Percentiles rank a stretch among this genome's conserved stretches.
phyloP scores from a whole-genome alignment of 148 eudicot species.

The Camellia granthamiana region DNA sequence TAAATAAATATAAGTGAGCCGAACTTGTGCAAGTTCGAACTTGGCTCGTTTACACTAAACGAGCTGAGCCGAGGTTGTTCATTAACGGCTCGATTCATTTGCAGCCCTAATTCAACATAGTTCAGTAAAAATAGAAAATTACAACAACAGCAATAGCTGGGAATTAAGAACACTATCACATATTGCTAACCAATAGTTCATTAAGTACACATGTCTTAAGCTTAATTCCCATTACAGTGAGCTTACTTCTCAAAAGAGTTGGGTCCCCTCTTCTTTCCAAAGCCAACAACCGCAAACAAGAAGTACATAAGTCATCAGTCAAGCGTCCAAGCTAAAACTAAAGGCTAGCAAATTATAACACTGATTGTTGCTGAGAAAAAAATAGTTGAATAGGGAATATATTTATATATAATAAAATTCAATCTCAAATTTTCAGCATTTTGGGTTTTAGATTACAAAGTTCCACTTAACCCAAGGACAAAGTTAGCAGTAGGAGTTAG shows the following conservation, averaged over 20 bases:
- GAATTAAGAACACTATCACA: background rate
- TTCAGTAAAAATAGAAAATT: background rate
- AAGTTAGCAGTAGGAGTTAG: too few relatives aligned
- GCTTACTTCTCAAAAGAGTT: constrained; percentile 50
- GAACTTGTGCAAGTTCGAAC: too few relatives aligned
- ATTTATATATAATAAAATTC: background rate
- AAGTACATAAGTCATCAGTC: background rate
- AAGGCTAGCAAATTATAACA: background rate
- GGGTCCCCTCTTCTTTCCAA: constrained; percentile 54
- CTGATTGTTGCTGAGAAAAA: background rate
- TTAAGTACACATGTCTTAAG: background rate
- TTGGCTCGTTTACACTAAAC: too few relatives aligned
- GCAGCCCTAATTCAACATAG: background rate
- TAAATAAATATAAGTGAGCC: too few relatives aligned
- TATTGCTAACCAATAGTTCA: background rate
- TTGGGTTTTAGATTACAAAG: background rate
- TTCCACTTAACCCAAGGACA: background rate
- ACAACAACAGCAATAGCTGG: background rate
- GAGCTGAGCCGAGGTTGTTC: too few relatives aligned
- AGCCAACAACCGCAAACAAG: constrained; percentile 44
- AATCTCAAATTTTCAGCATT: background rate
- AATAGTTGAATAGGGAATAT: background rate
- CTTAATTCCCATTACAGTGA: constrained; percentile 10
- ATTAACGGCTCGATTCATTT: too few relatives aligned
- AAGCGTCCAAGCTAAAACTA: background rate